A percentile compares a stretch with the other conserved stretches of the same genome.
These are phyloP conservation scores for Polyporus arcularius DNA, from an alignment of 768 basidiomycete species.

Conservation along the genomic window DNA sequence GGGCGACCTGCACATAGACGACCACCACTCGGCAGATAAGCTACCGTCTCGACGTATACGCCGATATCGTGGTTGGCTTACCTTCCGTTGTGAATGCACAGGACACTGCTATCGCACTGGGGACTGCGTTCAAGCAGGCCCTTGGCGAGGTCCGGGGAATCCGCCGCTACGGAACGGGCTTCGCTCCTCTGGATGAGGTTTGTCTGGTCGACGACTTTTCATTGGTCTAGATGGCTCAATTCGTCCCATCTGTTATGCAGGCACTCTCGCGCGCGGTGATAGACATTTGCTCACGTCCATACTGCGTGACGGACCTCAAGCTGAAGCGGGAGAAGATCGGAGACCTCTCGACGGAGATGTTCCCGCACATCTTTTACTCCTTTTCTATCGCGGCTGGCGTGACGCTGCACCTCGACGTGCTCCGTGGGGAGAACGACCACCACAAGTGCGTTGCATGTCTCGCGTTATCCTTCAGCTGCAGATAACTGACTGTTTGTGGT, in stretches of 20 bases:
- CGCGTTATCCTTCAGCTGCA: neutral
- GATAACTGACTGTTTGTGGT: neutral
- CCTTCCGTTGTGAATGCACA: conserved; percentile 49
- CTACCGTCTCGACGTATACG: conserved; percentile 26
- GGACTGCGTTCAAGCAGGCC: conserved; percentile 91
- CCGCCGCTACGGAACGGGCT: conserved; percentile 92
- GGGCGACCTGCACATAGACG: conserved; percentile 97
- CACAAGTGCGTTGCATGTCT: conserved; percentile 65
- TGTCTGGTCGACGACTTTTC: conserved; percentile 14
- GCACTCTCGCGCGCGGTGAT: conserved; percentile 95
- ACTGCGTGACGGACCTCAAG: conserved; percentile 90
- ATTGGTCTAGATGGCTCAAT: neutral
- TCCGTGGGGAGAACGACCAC: conserved; percentile 96
- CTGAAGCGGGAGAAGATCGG: conserved; percentile 89
- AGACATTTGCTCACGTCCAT: conserved; percentile 97
- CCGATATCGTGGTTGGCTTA: conserved; percentile 1
- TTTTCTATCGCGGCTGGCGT: conserved; percentile 96
- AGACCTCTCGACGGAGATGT: conserved; percentile 97
- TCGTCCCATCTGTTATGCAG: conserved; percentile 40
- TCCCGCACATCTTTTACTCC: conserved; percentile 95
- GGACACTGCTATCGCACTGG: conserved; percentile 86
- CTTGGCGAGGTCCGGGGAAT: conserved; percentile 95
- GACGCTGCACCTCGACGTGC: conserved; percentile 91
- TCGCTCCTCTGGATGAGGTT: conserved; percentile 96
- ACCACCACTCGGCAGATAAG: conserved; percentile 99